phyloP scores from a whole-genome alignment of 2,329 filamentous ascomycete genomes.

The Venturia carpophila region DNA sequence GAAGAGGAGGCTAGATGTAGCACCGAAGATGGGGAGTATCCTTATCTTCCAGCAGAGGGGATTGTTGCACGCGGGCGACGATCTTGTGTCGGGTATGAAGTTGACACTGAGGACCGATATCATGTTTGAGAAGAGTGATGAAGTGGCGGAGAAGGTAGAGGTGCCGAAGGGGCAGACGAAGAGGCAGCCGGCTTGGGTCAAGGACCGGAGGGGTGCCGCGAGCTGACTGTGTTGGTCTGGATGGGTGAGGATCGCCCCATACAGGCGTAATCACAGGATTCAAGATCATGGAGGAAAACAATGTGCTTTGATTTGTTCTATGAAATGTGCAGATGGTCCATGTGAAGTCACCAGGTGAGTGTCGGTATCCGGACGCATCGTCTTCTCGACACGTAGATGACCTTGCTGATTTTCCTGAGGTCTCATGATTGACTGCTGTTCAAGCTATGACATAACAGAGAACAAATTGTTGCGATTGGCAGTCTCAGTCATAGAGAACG shows the following conservation, averaged over 20 bases:
- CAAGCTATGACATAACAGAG: too few relatives aligned
- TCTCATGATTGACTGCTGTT: too few relatives aligned
- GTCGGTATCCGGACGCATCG: too few relatives aligned
- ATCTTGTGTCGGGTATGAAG: constrained; percentile 47
- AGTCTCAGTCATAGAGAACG: too few relatives aligned
- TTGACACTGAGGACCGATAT: constrained; percentile 50
- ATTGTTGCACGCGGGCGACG: constrained; percentile 47
- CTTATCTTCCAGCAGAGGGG: constrained; percentile 50
- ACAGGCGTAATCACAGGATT: too few relatives aligned
- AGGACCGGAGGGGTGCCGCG: neutral
- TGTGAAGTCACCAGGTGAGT: too few relatives aligned
- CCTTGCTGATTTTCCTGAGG: too few relatives aligned
- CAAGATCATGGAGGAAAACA: too few relatives aligned
- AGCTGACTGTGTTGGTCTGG: neutral
- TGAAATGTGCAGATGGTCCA: too few relatives aligned
- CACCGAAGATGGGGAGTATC: constrained; percentile 44
- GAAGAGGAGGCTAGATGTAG: constrained; percentile 35
- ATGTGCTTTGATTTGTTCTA: too few relatives aligned
- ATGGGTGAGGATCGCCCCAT: neutral
- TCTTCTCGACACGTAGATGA: too few relatives aligned
- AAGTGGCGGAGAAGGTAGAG: neutral
- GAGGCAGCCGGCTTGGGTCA: neutral
- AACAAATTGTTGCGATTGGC: too few relatives aligned
- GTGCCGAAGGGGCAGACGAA: neutral
- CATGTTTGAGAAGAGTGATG: constrained; percentile 37